phyloP scores from a whole-genome alignment of 73 alveolate genomes.

The Effrenium voratum region DNA sequence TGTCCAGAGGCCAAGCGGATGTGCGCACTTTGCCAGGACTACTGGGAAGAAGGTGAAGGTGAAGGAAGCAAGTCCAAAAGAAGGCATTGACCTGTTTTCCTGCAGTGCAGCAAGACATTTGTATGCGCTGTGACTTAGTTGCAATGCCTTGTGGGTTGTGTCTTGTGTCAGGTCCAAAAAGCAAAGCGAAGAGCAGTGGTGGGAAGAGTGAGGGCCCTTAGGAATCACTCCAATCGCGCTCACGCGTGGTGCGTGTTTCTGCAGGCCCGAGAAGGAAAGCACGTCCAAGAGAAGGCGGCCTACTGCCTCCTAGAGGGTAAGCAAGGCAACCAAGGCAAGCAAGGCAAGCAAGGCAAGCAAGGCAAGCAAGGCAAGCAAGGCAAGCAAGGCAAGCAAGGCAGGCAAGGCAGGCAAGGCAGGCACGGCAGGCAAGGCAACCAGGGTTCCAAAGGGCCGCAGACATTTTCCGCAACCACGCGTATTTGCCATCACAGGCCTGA shows the following conservation, averaged over 20 bases:
- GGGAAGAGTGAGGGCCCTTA: slow-evolving; percentile 59
- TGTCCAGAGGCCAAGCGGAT: neutral
- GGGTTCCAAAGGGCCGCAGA: neutral
- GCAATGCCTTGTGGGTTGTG: too few species aligned
- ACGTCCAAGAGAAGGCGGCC: slow-evolving; percentile 9
- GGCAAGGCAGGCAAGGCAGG: too few species aligned
- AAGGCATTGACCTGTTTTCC: neutral
- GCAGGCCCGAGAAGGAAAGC: neutral
- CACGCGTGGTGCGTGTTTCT: neutral
- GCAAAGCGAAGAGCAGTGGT: slow-evolving; percentile 76
- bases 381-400: too few species aligned
- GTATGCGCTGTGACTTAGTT: neutral
- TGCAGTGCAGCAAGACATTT: neutral
- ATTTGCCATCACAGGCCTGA: slow-evolving; percentile 51
- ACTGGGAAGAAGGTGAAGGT: slow-evolving; percentile 54
- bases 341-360: too few species aligned
- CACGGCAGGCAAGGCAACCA: too few species aligned
- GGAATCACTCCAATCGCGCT: neutral
- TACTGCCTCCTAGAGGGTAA: neutral
- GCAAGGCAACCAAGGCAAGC: too few species aligned
- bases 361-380: too few species aligned
- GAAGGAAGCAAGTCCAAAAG: slow-evolving; percentile 38
- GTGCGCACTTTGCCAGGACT: slow-evolving; percentile 2
- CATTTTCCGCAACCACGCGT: too few species aligned
- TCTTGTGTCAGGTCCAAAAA: slow-evolving; percentile 61